Base-by-base conservation (phyloP, 1,139 yeast species). In the Geotrichum cucujoidarum region DNA sequence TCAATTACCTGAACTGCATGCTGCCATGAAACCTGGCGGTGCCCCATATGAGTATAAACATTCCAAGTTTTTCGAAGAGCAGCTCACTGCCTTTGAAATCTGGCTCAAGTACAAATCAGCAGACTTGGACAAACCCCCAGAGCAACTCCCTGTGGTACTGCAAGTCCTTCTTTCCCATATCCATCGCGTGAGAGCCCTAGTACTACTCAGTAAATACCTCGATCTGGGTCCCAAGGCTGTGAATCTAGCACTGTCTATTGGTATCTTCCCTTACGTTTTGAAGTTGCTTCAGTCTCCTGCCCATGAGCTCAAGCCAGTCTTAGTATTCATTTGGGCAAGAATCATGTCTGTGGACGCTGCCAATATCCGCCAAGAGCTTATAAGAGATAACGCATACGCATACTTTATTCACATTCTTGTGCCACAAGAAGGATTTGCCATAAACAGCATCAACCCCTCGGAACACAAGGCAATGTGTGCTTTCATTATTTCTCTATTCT, bases 171-270 rank as follows among this genome's bases (percentile, higher is more conserved):
- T 92, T 27, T 90, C 97, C 0, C 99, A 94, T 63, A 95, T 89
- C 0, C 98, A 92, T 66, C 77, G 98, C 53, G 76, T 92, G 13
- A 70, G 97, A 29, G 98, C 99, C 0, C 71, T 92, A 45, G 86
- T 88, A 32, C 66, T 94, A 50, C 71, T 94, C 10, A 84, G 95
- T 2, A 80, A 87, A 56, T 92, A 90, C 62, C 72, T 92, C 37
- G 98, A 92, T 65, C 70, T 92, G 38, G 99, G 99, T 0, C 97
- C 98, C 0, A 88, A 96, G 94, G 97, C 98, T 0, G 98, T 92
- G 0, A 88, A 89, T 58, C 71, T 90, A 37, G 95, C 97, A 0
- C 71, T 92, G 33, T 86, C 96, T 3, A 90, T 92, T 58, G 97
- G 98, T 24, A 92, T 92, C 32, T 92, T 92, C 67, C 97, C 98